Evolutionary conservation across 2,329 filamentous ascomycete species (phyloP).

Genomic region (Paecilomyces sp.): DNA sequence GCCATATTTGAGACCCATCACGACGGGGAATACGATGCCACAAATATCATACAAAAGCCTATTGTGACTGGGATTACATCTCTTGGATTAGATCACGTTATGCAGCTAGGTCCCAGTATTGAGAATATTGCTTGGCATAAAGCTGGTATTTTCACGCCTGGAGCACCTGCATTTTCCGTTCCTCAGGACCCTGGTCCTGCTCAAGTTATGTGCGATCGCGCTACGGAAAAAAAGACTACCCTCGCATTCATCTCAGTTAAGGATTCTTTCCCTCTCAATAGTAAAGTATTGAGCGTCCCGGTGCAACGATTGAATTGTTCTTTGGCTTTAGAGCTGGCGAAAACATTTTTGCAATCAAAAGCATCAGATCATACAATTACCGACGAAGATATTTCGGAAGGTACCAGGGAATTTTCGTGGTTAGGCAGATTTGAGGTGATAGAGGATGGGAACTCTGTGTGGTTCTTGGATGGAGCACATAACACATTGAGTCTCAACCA

Average conservation of each 20-base stretch:
- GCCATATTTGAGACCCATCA: constrained; percentile 62
- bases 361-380: constrained; percentile 9
- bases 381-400: constrained; percentile 15
- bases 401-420: constrained; percentile 21
- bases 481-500: constrained; percentile 34
- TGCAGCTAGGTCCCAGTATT: constrained; percentile 54
- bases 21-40: constrained; percentile 62
- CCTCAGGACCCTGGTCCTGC: constrained; percentile 43
- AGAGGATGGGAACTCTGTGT: constrained; percentile 13
- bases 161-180: constrained; percentile 52
- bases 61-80: constrained; percentile 55
- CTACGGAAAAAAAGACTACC: constrained; percentile 45
- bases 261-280: constrained; percentile 8
- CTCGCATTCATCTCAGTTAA: constrained; percentile 36
- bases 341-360: constrained; percentile 16
- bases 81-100: constrained; percentile 64
- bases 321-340: constrained; percentile 19
- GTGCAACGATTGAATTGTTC: constrained; percentile 26
- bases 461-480: constrained; percentile 39
- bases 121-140: constrained; percentile 56
- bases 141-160: constrained; percentile 61
- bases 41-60: constrained; percentile 47
- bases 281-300: constrained; percentile 13
- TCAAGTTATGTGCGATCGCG: constrained; percentile 44
- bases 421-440: constrained; percentile 28